These are phyloP conservation scores for Chlorella vulgaris DNA, from an alignment of 139 green algal genomes.

Conservation along the genomic window DNA sequence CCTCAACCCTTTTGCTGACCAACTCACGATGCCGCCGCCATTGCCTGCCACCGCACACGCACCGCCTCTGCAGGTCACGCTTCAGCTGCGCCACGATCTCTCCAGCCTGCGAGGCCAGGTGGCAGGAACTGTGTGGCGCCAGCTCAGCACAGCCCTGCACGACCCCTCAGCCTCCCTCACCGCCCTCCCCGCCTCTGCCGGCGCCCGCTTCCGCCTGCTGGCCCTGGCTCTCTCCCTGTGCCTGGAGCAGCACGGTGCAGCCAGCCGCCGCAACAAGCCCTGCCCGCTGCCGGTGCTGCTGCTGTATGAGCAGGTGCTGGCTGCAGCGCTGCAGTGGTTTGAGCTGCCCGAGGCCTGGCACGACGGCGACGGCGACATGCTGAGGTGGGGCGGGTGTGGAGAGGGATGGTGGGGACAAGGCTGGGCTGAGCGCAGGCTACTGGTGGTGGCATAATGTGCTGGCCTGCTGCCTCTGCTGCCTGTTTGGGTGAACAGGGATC, in stretches of 20 bases:
- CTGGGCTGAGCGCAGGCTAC: neutral
- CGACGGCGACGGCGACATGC: constrained; percentile 17
- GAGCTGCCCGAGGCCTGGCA: constrained; percentile 40
- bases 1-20: too few relatives aligned
- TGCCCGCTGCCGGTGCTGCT: constrained; percentile 4
- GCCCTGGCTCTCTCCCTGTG: constrained; percentile 49
- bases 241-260: constrained; percentile 1
- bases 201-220: constrained; percentile 67
- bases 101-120: constrained; percentile 8
- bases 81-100: neutral
- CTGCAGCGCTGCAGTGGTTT: constrained; percentile 45
- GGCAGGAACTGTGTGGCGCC: constrained; percentile 7
- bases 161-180: constrained; percentile 40
- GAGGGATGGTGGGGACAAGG: neutral
- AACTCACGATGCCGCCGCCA: too few relatives aligned
- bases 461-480: too few relatives aligned
- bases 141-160: constrained; percentile 59
- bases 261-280: neutral
- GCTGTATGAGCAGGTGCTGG: constrained; percentile 46
- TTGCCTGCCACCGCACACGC: too few relatives aligned
- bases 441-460: too few relatives aligned
- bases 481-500: too few relatives aligned
- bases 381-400: constrained; percentile 14
- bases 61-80: neutral
- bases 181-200: constrained; percentile 64